phyloP scores from a whole-genome alignment of 2,329 filamentous ascomycete species.

The Aspergillus sergii region DNA sequence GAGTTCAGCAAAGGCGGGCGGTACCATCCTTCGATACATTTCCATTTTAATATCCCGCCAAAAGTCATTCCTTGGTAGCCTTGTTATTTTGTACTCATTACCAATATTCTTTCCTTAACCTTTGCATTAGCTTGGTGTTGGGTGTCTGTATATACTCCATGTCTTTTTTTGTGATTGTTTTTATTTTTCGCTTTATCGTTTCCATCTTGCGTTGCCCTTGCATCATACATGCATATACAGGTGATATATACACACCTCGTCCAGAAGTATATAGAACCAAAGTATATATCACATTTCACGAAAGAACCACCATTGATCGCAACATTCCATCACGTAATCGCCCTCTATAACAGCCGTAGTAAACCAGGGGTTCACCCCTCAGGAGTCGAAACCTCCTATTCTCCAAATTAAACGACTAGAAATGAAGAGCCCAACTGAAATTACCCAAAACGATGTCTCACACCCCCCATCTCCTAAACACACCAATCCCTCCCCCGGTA shows the following conservation, averaged over 20 bases:
- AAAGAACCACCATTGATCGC: neutral
- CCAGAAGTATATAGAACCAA: neutral
- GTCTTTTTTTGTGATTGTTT: neutral
- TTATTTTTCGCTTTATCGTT: neutral
- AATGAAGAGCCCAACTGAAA: neutral
- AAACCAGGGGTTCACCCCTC: neutral
- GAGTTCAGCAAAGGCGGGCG: constrained; percentile 6
- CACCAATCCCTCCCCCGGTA: neutral
- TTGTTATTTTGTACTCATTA: constrained; percentile 4
- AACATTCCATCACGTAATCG: neutral
- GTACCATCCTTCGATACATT: neutral
- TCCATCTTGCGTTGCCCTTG: neutral
- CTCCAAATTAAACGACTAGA: neutral
- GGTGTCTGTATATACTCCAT: constrained; percentile 3
- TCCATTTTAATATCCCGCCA: constrained; percentile 10
- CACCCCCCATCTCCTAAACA: neutral
- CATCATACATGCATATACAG: constrained; percentile 4
- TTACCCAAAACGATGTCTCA: neutral
- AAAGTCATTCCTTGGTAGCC: constrained; percentile 7
- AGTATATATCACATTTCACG: neutral
- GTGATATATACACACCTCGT: neutral
- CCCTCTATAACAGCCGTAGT: neutral
- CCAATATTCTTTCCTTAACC: constrained; percentile 13
- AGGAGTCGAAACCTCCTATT: neutral
- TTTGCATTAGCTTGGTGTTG: constrained; percentile 16